Evolutionary conservation across 2,329 filamentous ascomycete species (phyloP).

Genomic region (Eutypella sp.): DNA sequence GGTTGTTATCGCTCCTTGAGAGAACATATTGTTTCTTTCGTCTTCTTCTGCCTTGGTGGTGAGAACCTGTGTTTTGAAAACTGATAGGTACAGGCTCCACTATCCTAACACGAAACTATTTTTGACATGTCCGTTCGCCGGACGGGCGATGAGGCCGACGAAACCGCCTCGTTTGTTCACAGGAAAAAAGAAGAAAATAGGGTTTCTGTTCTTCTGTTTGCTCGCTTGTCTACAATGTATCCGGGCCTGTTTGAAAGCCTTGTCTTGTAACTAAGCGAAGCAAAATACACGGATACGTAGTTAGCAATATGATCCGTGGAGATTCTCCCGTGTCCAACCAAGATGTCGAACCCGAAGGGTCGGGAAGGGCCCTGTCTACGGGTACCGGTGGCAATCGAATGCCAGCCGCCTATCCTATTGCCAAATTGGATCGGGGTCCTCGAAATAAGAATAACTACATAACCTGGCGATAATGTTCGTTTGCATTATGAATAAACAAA

Average conservation of each 20-base stretch:
- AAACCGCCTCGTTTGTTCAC: no score
- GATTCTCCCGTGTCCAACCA: not conserved
- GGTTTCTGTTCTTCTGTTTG: not conserved
- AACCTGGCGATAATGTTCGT: no score
- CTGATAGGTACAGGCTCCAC: not conserved
- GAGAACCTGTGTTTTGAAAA: not conserved
- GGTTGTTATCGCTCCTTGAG: not conserved
- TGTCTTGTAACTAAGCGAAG: not conserved
- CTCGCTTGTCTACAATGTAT: no score
- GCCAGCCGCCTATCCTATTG: not conserved
- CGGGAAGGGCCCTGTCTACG: not conserved
- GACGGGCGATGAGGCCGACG: no score
- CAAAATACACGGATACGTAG: no score
- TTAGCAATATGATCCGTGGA: not conserved
- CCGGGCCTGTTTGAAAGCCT: no score
- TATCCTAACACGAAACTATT: not conserved
- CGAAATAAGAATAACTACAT: no score
- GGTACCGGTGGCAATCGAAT: not conserved
- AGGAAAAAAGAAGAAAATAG: not conserved
- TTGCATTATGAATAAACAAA: no score
- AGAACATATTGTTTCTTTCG: not conserved
- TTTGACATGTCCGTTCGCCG: no score
- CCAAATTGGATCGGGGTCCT: no score
- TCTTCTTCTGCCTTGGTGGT: not conserved
- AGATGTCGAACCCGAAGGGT: not conserved